These are phyloP conservation scores for Arachis hypogaea DNA, from an alignment of 306 rosid genomes.

Conservation along the genomic window DNA sequence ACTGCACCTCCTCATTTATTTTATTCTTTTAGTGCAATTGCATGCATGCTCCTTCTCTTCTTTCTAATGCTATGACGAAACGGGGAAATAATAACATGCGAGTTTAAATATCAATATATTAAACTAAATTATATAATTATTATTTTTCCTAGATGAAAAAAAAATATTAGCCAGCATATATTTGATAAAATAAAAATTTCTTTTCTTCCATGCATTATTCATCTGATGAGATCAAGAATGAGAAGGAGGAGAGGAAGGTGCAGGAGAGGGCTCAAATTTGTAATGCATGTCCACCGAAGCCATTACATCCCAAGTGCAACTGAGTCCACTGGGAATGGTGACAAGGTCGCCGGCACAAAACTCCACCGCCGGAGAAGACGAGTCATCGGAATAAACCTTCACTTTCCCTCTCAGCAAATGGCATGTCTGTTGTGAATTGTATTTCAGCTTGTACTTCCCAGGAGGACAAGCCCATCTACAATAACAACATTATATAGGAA, in stretches of 20 bases:
- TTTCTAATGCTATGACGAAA: neutral
- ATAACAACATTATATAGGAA: too few species aligned
- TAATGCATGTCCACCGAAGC: constrained; percentile 71
- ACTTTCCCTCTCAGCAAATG: constrained; percentile 69
- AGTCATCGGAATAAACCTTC: constrained; percentile 61
- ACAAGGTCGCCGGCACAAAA: constrained; percentile 77
- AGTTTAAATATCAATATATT: too few species aligned
- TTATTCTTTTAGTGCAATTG: neutral
- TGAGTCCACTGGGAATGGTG: constrained; percentile 66
- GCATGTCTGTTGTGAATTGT: constrained; percentile 67
- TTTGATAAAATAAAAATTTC: neutral
- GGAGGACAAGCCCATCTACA: constrained; percentile 78
- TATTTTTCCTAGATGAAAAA: too few species aligned
- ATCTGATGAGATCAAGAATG: neutral
- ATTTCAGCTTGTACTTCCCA: constrained; percentile 65
- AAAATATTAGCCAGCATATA: too few species aligned
- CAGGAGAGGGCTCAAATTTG: constrained; percentile 62
- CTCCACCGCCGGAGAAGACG: constrained; percentile 51
- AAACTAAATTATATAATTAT: too few species aligned
- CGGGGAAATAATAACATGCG: too few species aligned
- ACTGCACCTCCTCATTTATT: neutral
- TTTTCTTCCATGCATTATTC: neutral
- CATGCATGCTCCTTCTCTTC: neutral
- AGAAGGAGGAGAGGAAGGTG: neutral
- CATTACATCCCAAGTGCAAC: constrained; percentile 78